Evolutionary conservation across 768 basidiomycete genomes (phyloP), one percentile per base, ranked within the genome.

Genomic region (Boletus subparvulus): DNA sequence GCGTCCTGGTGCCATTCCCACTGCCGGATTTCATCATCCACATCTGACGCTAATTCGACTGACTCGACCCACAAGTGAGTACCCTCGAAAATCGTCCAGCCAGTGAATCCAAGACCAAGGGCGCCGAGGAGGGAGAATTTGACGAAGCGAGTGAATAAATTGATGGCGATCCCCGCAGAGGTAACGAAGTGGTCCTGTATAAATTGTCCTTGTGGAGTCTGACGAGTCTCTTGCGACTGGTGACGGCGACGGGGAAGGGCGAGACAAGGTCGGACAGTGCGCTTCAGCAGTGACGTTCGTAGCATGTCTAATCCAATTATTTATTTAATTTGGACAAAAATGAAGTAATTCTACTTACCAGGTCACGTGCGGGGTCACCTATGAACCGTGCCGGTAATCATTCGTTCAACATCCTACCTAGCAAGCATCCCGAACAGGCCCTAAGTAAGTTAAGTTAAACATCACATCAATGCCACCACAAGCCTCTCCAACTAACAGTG

Each of bases 1-100:
- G 75, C 75, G 44, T 86, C 83, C 4, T 77, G 65, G 65, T 86
- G 79, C 89, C 88, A 90, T 64, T 86, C 82, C 84, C 85, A 91
- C 56, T 74, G 76, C 46, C 73, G 74, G 16, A 74, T 74, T 44
- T 86, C 84, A 39, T 77, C 70, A 60, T 90, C 85, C 41, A 61
- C 60, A 48, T 85, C 80, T 13, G 62, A 33, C 9, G 74, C 72
- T 24, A 82, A 73, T 56, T 77, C 80, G 37, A 81, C 71, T 33
- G 79, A 75, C 69, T 90, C 88, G 16, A 88, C 84, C 77, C 81
- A 90, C 48, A 81, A 60, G 62, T 90, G 88, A 8, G 78, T 69
- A 16, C 74, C 79, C 60, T 84, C 84, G 61, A 79, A 85, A n/a
- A 73, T 77, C 0, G 79, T 70, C 57, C 72, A 71, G 32, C 78